These are phyloP conservation scores for Alternaria sp. DNA, from an alignment of 2,329 filamentous ascomycete genomes.

Conservation along the genomic window DNA sequence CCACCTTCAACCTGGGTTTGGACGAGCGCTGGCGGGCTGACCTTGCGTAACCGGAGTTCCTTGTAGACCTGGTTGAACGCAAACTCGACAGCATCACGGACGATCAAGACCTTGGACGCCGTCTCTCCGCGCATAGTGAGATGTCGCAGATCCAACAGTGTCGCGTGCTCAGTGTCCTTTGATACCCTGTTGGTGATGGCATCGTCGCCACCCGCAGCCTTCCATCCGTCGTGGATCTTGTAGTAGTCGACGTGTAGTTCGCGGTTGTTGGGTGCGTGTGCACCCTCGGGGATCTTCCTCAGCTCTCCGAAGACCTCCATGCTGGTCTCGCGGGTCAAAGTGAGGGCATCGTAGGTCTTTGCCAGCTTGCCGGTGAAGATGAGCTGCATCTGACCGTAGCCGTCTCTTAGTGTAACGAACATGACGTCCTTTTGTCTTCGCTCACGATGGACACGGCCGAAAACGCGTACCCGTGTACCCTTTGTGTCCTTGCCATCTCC, in stretches of 20 bases:
- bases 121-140: conserved; percentile 85
- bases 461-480: conserved; percentile 80
- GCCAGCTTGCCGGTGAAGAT: conserved; percentile 82
- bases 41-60: conserved; percentile 80
- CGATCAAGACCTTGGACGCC: conserved; percentile 85
- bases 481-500: conserved; percentile 62
- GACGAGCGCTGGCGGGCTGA: conserved; percentile 88
- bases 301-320: conserved; percentile 86
- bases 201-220: conserved; percentile 85
- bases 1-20: conserved; percentile 96
- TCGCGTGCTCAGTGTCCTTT: conserved; percentile 73
- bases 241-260: conserved; percentile 93
- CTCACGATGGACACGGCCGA: conserved; percentile 83
- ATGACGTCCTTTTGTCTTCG: conserved; percentile 84
- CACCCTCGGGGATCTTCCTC: conserved; percentile 78
- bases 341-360: conserved; percentile 91
- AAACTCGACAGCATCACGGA: conserved; percentile 80
- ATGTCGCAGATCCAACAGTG: conserved; percentile 82
- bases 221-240: conserved; percentile 71
- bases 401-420: conserved; percentile 87
- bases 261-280: conserved; percentile 81
- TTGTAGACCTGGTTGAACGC: conserved; percentile 84
- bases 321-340: conserved; percentile 86
- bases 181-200: conserved; percentile 87
- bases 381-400: conserved; percentile 86